A percentile compares a stretch with the other conserved stretches of the same genome.
These are phyloP conservation scores for Rhodomyrtus tomentosa DNA, from an alignment of 345 rosid genomes.

Conservation along the genomic window DNA sequence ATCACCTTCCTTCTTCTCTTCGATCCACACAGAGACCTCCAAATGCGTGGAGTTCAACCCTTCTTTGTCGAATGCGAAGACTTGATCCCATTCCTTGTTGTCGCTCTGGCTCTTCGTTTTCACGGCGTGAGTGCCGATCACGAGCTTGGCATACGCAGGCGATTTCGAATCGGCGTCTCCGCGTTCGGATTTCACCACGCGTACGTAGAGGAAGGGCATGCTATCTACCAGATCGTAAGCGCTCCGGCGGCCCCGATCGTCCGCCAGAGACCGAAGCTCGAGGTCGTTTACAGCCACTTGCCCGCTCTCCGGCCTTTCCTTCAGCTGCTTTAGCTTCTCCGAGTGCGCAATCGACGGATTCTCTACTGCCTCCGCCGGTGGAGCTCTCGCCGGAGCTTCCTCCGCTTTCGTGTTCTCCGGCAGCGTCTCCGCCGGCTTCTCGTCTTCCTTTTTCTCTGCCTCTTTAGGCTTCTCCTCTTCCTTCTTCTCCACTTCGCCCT, in stretches of 20 bases:
- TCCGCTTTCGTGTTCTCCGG: constrained; percentile 21
- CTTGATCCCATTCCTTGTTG: constrained; percentile 83
- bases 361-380: constrained; percentile 23
- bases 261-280: constrained; percentile 42
- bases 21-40: constrained; percentile 74
- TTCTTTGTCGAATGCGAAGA: constrained; percentile 78
- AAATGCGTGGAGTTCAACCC: constrained; percentile 56
- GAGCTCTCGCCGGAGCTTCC: constrained; percentile 6
- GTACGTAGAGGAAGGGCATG: constrained; percentile 73
- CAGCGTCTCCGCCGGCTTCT: constrained; percentile 7
- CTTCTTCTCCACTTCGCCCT: constrained; percentile 22
- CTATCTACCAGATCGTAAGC: constrained; percentile 71
- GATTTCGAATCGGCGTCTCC: constrained; percentile 20
- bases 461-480: constrained; percentile 15
- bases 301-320: constrained; percentile 6
- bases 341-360: constrained; percentile 36
- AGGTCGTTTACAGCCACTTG: constrained; percentile 22
- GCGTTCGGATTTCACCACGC: constrained; percentile 62
- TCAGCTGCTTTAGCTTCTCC: constrained; percentile 20
- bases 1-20: constrained; percentile 52
- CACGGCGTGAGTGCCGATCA: constrained; percentile 71
- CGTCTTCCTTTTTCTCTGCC: constrained; percentile 16
- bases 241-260: constrained; percentile 46
- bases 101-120: constrained; percentile 53
- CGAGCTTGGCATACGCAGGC: constrained; percentile 53